Percentiles rank a stretch among this genome's conserved stretches.
Evolutionary conservation across 148 eudicot genomes (phyloP).

Genomic region (Oxyria digyna): DNA sequence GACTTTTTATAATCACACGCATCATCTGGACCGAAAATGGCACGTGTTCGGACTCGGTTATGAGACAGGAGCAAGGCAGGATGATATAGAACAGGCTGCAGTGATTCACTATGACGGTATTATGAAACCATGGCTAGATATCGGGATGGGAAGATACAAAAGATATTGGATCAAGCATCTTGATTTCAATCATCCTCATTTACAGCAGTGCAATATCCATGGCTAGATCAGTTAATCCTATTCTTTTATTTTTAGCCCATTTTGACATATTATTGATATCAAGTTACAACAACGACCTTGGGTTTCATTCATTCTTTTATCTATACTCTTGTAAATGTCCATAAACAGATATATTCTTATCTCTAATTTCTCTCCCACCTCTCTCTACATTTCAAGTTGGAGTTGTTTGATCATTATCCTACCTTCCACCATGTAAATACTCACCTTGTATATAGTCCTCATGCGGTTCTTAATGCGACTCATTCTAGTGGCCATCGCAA

Average conservation of each 20-base stretch:
- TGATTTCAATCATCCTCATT: conserved; percentile 46
- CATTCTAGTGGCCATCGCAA: too few relatives aligned
- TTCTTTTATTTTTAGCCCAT: conserved; percentile 1
- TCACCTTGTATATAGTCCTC: too few relatives aligned
- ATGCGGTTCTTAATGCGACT: too few relatives aligned
- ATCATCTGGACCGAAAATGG: conserved; percentile 54
- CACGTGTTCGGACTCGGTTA: conserved; percentile 78
- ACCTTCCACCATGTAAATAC: too few relatives aligned
- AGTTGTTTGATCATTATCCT: too few relatives aligned
- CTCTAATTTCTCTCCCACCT: too few relatives aligned
- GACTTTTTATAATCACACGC: conserved; percentile 67
- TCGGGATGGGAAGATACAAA: conserved; percentile 63
- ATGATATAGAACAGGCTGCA: conserved; percentile 54
- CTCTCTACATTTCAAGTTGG: too few relatives aligned
- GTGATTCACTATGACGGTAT: conserved; percentile 86
- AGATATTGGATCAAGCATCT: conserved; percentile 57
- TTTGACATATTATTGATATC: background rate
- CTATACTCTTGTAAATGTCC: conserved; percentile 5
- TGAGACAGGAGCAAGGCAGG: conserved; percentile 36
- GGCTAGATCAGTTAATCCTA: conserved; percentile 20
- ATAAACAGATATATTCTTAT: too few relatives aligned
- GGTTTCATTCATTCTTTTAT: conserved; percentile 4
- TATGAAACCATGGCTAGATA: conserved; percentile 92
- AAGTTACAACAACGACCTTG: background rate
- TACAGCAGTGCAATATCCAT: conserved; percentile 88